Evolutionary conservation across 352 stramenopile genomes (phyloP), one percentile per base, ranked within the genome.

Genomic region (Globisporangium canariense): DNA sequence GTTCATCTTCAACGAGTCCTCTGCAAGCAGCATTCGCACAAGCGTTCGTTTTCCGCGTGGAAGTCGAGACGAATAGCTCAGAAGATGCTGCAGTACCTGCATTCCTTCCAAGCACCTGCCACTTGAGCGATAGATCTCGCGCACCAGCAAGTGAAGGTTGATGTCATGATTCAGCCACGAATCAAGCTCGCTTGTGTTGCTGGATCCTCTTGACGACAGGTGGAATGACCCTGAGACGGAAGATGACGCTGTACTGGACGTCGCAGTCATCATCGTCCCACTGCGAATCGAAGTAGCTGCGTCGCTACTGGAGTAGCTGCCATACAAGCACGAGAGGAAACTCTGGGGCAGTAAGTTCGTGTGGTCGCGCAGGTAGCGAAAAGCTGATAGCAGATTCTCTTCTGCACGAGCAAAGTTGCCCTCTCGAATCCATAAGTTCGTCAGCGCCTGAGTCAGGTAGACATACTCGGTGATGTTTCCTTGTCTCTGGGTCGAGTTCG

Each of bases 391-490:
- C 49, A 94, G 55, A 41, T 87, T 85, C 10, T 91, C 77, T 61
- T 94, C 85, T 4, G 85, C 85, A 6, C 75, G 79, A 10, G 83
- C 80, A 49, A 94, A 94, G 28, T 91, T 79, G 18, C 85, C 85
- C 53, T 94, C 83, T 8, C 77, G 76, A 32, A 94, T 78, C 85
- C 85, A 94, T 53, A 94, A 71, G 38, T 86, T 89, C 0, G 80
- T 91, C 65, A 94, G 68, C 50, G 86, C 79, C 57, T 94, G 83
- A 3, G 83, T 91, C 63, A 96, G 66, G 66, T 93, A 96, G 11
- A 96, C 77, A 40, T 85, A 96, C 56, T 94, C 87, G 56, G 84
- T 93, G 50, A 89, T 78, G 50, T 96, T 96, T n/a, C 83, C 79
- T 58, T 94, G 85, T 13, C 71, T 74, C 49, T 91, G 78, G 14